These are phyloP conservation scores for Fusarium gaditjirri DNA, from an alignment of 2,329 filamentous ascomycete species.

Conservation along the genomic window DNA sequence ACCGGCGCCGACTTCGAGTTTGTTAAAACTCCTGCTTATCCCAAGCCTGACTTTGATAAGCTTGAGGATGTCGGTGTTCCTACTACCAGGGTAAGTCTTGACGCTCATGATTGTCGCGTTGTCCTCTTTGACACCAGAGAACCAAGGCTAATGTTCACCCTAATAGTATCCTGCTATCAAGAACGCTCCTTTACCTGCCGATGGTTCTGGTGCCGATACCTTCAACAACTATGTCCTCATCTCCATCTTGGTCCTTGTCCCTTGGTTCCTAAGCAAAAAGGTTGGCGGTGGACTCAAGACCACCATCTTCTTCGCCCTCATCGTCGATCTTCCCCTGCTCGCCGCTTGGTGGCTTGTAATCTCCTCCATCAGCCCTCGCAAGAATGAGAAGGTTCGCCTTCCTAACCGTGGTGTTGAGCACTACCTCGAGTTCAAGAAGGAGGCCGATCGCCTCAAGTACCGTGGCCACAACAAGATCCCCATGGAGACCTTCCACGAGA, in stretches of 20 bases:
- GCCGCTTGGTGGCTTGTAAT: slow-evolving; percentile 83
- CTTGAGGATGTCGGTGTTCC: slow-evolving; percentile 69
- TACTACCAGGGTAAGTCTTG: slow-evolving; percentile 51
- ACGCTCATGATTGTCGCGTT: slow-evolving; percentile 23
- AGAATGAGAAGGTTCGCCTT: slow-evolving; percentile 89
- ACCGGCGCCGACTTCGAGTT: slow-evolving; percentile 54
- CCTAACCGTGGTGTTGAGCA: slow-evolving; percentile 89
- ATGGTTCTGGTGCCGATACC: slow-evolving; percentile 82
- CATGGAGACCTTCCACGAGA: slow-evolving; percentile 95
- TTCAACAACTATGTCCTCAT: slow-evolving; percentile 88
- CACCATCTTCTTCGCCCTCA: slow-evolving; percentile 85
- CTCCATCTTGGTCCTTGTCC: slow-evolving; percentile 74
- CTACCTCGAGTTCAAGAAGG: slow-evolving; percentile 85
- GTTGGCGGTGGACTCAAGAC: slow-evolving; percentile 88
- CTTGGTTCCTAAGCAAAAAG: slow-evolving; percentile 85
- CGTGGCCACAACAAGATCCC: slow-evolving; percentile 83
- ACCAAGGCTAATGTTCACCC: not conserved
- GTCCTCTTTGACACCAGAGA: slow-evolving; percentile 22
- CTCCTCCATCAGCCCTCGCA: slow-evolving; percentile 85
- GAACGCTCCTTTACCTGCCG: slow-evolving; percentile 92
- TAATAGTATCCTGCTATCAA: slow-evolving; percentile 74
- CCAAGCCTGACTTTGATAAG: slow-evolving; percentile 69
- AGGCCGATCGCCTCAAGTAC: slow-evolving; percentile 72
- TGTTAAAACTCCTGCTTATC: slow-evolving; percentile 54
- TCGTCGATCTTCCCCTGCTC: slow-evolving; percentile 83